phyloP scores from a whole-genome alignment of 257 asterid species.

The Ligustrum vulgare region DNA sequence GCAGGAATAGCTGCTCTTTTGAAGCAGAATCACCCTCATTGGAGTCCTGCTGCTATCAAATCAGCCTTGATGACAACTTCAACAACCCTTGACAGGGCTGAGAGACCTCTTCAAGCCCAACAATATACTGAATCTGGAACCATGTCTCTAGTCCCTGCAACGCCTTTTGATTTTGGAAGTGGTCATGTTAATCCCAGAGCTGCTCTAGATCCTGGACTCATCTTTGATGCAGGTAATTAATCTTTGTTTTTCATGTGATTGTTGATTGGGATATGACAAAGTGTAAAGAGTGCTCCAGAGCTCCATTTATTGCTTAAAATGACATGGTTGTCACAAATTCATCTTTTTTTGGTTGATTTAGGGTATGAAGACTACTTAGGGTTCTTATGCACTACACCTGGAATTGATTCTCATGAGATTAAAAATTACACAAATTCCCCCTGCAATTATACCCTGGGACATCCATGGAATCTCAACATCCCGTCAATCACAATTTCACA shows the following conservation, averaged over 20 bases:
- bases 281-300: not conserved
- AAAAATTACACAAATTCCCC: conserved; percentile 67
- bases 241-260: not conserved
- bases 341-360: conserved; percentile 27
- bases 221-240: conserved; percentile 63
- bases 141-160: conserved; percentile 59
- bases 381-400: conserved; percentile 91
- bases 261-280: not conserved
- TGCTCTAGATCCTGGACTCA: conserved; percentile 76
- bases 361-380: conserved; percentile 92
- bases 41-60: conserved; percentile 86
- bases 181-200: conserved; percentile 84
- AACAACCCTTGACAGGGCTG: conserved; percentile 65
- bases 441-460: conserved; percentile 90
- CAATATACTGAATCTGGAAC: conserved; percentile 72
- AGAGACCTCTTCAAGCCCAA: conserved; percentile 73
- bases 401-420: conserved; percentile 66
- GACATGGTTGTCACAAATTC: conserved; percentile 1
- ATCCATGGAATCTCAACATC: conserved; percentile 77
- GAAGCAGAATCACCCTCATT: conserved; percentile 75
- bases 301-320: conserved; percentile 1
- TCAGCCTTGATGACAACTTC: conserved; percentile 83
- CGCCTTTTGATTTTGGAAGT: conserved; percentile 81
- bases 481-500: conserved; percentile 87
- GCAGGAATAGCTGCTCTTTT: conserved; percentile 84